Conservation (phyloP, 768 basidiomycete species). For the Podaxis pistillaris region DNA sequence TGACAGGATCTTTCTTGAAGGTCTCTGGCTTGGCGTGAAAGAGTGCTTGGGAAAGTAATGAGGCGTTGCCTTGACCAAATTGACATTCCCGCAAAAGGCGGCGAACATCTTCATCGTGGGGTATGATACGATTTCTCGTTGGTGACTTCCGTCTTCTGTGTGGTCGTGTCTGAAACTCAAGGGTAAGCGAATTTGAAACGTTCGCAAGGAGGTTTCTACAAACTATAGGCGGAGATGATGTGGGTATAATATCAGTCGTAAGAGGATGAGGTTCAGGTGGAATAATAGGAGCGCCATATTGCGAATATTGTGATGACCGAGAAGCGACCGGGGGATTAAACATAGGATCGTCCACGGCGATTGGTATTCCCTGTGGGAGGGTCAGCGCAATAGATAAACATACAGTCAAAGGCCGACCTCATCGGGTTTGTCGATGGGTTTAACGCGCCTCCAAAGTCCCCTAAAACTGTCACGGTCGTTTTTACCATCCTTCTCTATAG, state of each 20-base stretch:
- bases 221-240: constrained; percentile 26
- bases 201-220: constrained; percentile 5
- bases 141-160: constrained; percentile 38
- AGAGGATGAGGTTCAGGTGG: constrained; percentile 35
- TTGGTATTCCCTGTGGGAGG: constrained; percentile 59
- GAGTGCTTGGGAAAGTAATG: constrained; percentile 68
- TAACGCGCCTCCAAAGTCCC: constrained; percentile 77
- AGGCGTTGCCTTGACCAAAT: constrained; percentile 80
- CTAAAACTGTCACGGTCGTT: constrained; percentile 53
- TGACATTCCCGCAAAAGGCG: constrained; percentile 84
- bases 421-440: constrained; percentile 78
- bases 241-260: constrained; percentile 23
- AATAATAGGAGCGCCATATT: constrained; percentile 35
- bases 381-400: not conserved
- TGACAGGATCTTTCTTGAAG: constrained; percentile 59
- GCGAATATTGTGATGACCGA: constrained; percentile 38
- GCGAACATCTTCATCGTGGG: constrained; percentile 82
- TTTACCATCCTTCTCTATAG: constrained; percentile 22
- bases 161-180: constrained; percentile 15
- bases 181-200: not conserved
- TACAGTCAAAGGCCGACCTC: constrained; percentile 41
- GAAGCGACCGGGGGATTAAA: constrained; percentile 60
- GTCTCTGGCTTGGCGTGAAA: constrained; percentile 70
- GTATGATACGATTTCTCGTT: constrained; percentile 46
- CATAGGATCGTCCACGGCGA: constrained; percentile 78